A percentile compares a stretch with the other conserved stretches of the same genome.
These are phyloP conservation scores for Beauveria bassiana DNA, from an alignment of 2,329 filamentous ascomycete genomes.

Conservation along the genomic window DNA sequence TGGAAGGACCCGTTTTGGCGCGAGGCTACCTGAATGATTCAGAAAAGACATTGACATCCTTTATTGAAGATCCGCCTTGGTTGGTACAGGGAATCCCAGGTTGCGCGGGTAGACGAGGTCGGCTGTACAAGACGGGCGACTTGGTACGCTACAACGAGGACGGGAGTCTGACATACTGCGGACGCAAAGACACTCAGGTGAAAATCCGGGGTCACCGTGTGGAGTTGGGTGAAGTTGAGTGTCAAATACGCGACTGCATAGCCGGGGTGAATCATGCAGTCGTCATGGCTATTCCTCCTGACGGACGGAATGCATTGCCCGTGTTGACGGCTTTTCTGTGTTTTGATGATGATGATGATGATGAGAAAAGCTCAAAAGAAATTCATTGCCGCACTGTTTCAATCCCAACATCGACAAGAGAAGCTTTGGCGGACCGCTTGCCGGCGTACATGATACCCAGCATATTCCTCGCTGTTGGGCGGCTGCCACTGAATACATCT, in stretches of 20 bases:
- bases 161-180: conserved; percentile 32
- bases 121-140: conserved; percentile 40
- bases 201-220: conserved; percentile 46
- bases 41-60: conserved; percentile 18
- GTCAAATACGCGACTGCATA: neutral
- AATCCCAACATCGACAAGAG: neutral
- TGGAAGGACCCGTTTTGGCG: conserved; percentile 14
- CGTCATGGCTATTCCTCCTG: neutral
- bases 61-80: conserved; percentile 4
- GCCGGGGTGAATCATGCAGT: neutral
- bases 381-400: neutral
- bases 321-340: neutral
- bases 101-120: conserved; percentile 6
- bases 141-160: conserved; percentile 31
- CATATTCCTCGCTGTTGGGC: conserved; percentile 30
- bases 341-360: neutral
- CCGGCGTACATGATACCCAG: conserved; percentile 35
- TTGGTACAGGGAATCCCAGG: neutral
- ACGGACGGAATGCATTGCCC: neutral
- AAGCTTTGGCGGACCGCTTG: neutral
- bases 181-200: conserved; percentile 45
- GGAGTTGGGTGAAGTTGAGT: conserved; percentile 26
- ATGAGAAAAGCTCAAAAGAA: neutral
- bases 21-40: conserved; percentile 12
- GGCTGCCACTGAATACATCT: conserved; percentile 33